Evolutionary conservation across 768 basidiomycete genomes (phyloP), one percentile per base, ranked within the genome.

Genomic region (Terana coerulea): DNA sequence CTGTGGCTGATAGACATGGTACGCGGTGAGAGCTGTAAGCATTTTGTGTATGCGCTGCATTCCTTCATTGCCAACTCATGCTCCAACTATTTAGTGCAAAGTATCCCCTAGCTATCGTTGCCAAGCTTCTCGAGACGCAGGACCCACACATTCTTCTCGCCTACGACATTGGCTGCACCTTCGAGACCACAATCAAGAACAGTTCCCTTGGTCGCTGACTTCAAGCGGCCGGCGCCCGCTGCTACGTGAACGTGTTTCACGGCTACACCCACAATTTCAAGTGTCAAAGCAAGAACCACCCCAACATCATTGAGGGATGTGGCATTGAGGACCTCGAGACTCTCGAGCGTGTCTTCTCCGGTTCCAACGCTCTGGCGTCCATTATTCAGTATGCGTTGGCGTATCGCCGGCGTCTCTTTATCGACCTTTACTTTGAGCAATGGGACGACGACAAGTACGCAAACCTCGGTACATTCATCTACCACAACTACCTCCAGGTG

Each of bases 361-460:
- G 33, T 2, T 62, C 56, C 14, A 59, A 62, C 37, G 35, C 52
- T 5, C 57, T 68, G 1, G 64, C 66, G 0, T 15, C 60, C 3
- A 43, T 64, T 9, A 66, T 59, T 0, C 57, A 62, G 2, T 64
- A 69, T 49, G 60, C 62, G 15, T 63, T 66, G 3, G 31, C 56
- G 0, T 70, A 63, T 54, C 64, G 59, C 17, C 61, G 62, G 5
- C 55, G 49, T 8, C 49, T 67, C 11, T 60, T 64, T 36, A 70
- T 72, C 33, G 62, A 72, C 33, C 25, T 61, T 15, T 64, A 60
- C 49, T 70, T 71, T 54, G 51, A 50, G 25, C 63, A 67, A 11
- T 70, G 70, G 67, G 68, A 73, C 54, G 48, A 53, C 2, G 67
- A 72, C 6, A 69, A 70, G 50, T 67, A 71, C 49, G 41, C 41